Evolutionary conservation across 2,329 filamentous ascomycete species (phyloP), one percentile per base, ranked within the genome.

Genomic region (Colletotrichum sp.): DNA sequence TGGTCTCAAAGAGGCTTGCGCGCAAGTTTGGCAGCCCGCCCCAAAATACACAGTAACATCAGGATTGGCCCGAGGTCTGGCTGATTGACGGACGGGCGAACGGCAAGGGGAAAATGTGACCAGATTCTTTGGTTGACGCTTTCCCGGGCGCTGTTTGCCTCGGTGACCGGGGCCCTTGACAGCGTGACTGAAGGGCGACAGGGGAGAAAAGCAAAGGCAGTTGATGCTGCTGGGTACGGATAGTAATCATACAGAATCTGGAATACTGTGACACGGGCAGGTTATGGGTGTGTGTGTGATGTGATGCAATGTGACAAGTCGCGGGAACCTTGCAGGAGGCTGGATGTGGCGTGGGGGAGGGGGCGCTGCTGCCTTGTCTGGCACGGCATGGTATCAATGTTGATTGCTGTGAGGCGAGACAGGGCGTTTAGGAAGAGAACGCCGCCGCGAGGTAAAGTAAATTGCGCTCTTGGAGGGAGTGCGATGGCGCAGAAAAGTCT

Each of bases 251-350:
- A 18, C 28, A 43, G 18, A 39, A 60, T 52, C 32, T 36, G 48
- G 34, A 68, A 65, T 32, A 34, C 43, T 13, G 34, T 34, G 28
- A 43, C 26, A 59, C 59, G 24, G 24, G 26, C 21, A 16, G 52
- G 21, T 18, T 15, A 30, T 32, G 21, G 39, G 16, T 39, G 26
- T 18, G 26, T 18, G 57, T 60, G 57, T 60, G 70, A 28, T 73
- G 55, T 68, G 32, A 66, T 36, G 39, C n/a, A 26, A 57, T 34
- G 32, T 75, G 73, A 73, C 73, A 75, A 73, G 69, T 75, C 70
- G 68, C 64, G 55, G 71, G 57, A 66, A 73, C 64, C 69, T 73
- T 73, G 73, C 70, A 75, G 65, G 64, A 57, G 24, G 43, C 70
- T 57, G 48, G 71, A 16, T 16, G 43, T 63, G n/a, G 69, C 39